These are phyloP conservation scores for Trichomonascaceae sp. DNA, from an alignment of 1,139 yeast species.

Conservation along the genomic window DNA sequence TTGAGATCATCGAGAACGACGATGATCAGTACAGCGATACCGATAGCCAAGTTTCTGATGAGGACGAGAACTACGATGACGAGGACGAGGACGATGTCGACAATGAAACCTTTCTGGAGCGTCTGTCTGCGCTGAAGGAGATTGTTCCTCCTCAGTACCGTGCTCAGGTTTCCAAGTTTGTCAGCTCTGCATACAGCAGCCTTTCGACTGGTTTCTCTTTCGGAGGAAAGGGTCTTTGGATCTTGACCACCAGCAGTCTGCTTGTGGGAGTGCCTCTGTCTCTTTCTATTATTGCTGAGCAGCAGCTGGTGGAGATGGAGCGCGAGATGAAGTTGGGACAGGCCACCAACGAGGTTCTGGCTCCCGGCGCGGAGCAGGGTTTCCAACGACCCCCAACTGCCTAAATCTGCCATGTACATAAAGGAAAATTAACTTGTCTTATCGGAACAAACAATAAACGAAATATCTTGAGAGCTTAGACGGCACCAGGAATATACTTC, in stretches of 20 bases:
- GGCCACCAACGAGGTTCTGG: conserved; percentile 71
- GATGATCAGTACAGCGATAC: conserved; percentile 23
- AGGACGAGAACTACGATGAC: conserved; percentile 51
- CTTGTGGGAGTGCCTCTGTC: conserved; percentile 89
- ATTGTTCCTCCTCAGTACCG: conserved; percentile 85
- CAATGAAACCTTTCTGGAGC: conserved; percentile 73
- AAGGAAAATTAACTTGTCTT: background rate
- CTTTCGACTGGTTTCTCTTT: conserved; percentile 34
- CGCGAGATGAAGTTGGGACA: conserved; percentile 81
- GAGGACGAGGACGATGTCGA: conserved; percentile 60
- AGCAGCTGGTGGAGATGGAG: conserved; percentile 88
- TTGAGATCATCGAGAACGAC: conserved; percentile 19
- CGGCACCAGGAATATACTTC: conserved; percentile 15
- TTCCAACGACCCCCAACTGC: conserved; percentile 27
- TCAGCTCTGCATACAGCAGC: conserved; percentile 16
- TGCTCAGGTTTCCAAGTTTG: conserved; percentile 26
- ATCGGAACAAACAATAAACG: background rate
- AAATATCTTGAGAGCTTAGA: background rate
- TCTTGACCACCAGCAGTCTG: conserved; percentile 68
- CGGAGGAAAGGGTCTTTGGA: conserved; percentile 74
- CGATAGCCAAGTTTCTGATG: conserved; percentile 23
- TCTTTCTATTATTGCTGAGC: conserved; percentile 79
- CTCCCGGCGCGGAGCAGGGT: conserved; percentile 57
- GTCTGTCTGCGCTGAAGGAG: conserved; percentile 84
- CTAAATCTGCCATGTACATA: too few species aligned